Evolutionary conservation across 805 yeast species (phyloP).

Genomic region (Tetrapisispora namnaoensis): DNA sequence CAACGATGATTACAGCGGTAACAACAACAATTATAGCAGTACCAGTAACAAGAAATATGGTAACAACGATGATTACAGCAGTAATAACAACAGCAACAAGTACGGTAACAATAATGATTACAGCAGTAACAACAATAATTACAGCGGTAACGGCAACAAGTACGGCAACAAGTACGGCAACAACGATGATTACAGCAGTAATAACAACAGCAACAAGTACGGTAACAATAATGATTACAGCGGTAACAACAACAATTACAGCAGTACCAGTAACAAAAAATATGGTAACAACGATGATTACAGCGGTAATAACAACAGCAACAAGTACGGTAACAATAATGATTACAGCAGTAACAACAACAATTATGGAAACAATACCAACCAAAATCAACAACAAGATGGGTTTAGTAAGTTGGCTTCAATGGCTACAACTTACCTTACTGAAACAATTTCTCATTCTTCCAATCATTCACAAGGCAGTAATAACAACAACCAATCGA

Average conservation of each 20-base stretch:
- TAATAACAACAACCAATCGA: not conserved
- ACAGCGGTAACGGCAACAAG: not conserved
- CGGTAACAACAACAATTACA: not conserved
- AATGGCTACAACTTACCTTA: conserved; percentile 1
- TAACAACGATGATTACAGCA: not conserved
- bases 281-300: not conserved
- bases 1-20: not conserved
- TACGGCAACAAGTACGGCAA: not conserved
- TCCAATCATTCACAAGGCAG: not conserved
- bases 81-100: not conserved
- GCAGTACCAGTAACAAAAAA: not conserved
- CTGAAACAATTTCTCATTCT: not conserved
- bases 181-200: not conserved
- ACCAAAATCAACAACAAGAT: not conserved
- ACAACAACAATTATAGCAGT: conserved; percentile 3
- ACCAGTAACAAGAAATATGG: conserved; percentile 1
- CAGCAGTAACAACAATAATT: not conserved
- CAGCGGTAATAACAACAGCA: not conserved
- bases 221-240: not conserved
- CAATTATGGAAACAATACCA: not conserved
- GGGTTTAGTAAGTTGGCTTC: conserved; percentile 2
- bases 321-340: not conserved
- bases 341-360: not conserved
- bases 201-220: not conserved
- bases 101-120: not conserved